Evolutionary conservation across 192 early-diverging fungal genomes (phyloP), one percentile per base, ranked within the genome.

Genomic region (Coemansia sp.): DNA sequence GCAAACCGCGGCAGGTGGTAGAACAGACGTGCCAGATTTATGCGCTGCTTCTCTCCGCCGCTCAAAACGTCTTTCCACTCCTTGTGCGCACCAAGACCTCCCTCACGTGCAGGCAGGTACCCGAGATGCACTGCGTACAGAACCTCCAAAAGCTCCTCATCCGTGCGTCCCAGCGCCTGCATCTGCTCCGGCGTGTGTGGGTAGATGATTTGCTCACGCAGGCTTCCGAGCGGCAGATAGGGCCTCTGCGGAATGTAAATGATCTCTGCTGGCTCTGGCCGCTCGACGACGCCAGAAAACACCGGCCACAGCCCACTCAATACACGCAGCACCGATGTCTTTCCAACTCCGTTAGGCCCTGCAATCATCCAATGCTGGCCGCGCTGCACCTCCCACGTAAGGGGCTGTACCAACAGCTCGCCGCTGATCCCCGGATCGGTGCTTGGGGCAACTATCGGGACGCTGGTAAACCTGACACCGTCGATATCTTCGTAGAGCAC

Each of bases 211-310:
- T 97, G 95, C 75, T 98, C 96, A 29, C 97, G 89, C 62, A 99
- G 83, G 20, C 90, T 96, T 40, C 97, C 95, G 40, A 95, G 75
- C 62, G 94, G 86, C 25, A 99, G 81, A 64, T 99, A 99, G 16
- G 97, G 94, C 37, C 95, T 87, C 79, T 99, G 97, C 30, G 97
- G 96, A 56, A 99, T 93, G 84, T 98, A 99, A 67, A 95, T 93
- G 67, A 99, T 94, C 75, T 93, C 91, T 52, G 87, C 83, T 37
- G 87, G 88, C 63, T 88, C 77, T 5, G 91, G 92, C 34, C 82
- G 87, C 61, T 88, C 86, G 53, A 92, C 84, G 2, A 86, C 82
- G 58, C 91, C 88, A 29, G 87, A 93, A 84, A 92, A 96, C 21
- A 90, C 90, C 20, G 96, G 94, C 97, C 96, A 99, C 52, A 99